phyloP scores from a whole-genome alignment of 352 stramenopile species.

The Phytophthora pluvialis region DNA sequence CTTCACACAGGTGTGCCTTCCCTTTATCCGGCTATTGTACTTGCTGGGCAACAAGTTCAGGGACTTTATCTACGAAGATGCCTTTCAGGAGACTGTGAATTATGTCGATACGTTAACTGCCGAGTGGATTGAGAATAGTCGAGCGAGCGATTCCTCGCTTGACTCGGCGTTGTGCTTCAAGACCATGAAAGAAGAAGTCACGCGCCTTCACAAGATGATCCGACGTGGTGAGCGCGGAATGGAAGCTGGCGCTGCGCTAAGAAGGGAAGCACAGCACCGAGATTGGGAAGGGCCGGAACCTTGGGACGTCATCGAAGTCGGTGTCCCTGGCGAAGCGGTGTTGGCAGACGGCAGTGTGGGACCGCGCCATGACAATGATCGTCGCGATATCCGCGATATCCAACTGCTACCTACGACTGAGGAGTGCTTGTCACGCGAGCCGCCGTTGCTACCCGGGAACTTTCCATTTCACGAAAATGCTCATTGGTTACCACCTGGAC shows the following conservation, averaged over 20 bases:
- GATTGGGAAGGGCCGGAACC: slow-evolving; percentile 1
- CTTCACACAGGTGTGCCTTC: slow-evolving; percentile 48
- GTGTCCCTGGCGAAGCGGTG: slow-evolving; percentile 23
- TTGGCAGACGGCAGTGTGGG: slow-evolving; percentile 33
- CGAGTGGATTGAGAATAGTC: slow-evolving; percentile 28
- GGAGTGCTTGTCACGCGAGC: slow-evolving; percentile 37
- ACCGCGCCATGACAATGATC: slow-evolving; percentile 52
- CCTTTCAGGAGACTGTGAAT: slow-evolving; percentile 36
- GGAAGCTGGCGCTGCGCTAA: slow-evolving; percentile 12
- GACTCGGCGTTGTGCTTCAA: slow-evolving; percentile 44
- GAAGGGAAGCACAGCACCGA: slow-evolving; percentile 7
- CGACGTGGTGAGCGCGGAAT: slow-evolving; percentile 23
- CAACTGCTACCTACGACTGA: slow-evolving; percentile 44
- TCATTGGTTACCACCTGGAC: slow-evolving; percentile 47
- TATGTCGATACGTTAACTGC: slow-evolving; percentile 34
- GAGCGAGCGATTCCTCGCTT: slow-evolving; percentile 11
- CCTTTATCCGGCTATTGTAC: slow-evolving; percentile 44
- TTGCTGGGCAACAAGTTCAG: slow-evolving; percentile 54
- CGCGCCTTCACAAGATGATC: slow-evolving; percentile 40
- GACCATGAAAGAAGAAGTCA: slow-evolving; percentile 35
- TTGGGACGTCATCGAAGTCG: slow-evolving; percentile 44
- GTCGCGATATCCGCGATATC: slow-evolving; percentile 39
- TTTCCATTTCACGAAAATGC: slow-evolving; percentile 46
- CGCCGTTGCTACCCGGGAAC: slow-evolving; percentile 42
- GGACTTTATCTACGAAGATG: slow-evolving; percentile 49